These are phyloP conservation scores for Trichothecium roseum DNA, from an alignment of 2,329 filamentous ascomycete genomes.

Conservation along the genomic window DNA sequence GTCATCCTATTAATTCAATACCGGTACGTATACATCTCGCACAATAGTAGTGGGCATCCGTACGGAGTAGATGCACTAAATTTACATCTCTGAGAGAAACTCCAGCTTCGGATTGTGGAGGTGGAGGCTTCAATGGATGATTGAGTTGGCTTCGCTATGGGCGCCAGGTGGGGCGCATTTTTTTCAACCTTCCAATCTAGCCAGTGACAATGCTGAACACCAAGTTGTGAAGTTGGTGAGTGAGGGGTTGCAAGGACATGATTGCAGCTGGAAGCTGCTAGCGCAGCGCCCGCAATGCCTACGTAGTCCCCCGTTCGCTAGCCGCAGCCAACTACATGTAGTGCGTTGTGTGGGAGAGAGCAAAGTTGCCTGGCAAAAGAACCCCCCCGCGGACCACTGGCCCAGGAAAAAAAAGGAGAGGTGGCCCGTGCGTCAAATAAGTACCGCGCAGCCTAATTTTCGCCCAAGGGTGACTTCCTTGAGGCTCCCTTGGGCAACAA, in stretches of 20 bases:
- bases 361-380: slow-evolving; percentile 29
- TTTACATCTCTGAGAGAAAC: too few relatives aligned
- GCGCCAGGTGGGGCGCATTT: too few relatives aligned
- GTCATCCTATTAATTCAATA: too few relatives aligned
- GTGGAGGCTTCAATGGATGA: too few relatives aligned
- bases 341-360: slow-evolving; percentile 8
- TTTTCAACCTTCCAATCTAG: too few relatives aligned
- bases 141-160: too few relatives aligned
- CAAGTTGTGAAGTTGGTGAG: background rate
- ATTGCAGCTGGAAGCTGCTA: slow-evolving; percentile 3
- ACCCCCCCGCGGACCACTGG: slow-evolving; percentile 34
- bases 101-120: too few relatives aligned
- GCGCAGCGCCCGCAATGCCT: slow-evolving; percentile 2
- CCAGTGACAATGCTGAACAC: too few relatives aligned
- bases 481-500: background rate
- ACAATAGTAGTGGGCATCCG: too few relatives aligned
- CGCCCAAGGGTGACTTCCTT: slow-evolving; percentile 1
- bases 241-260: background rate
- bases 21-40: too few relatives aligned
- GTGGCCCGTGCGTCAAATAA: slow-evolving; percentile 2
- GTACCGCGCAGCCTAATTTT: background rate
- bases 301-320: too few relatives aligned
- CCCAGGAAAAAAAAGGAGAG: slow-evolving; percentile 1
- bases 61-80: too few relatives aligned
- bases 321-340: slow-evolving; percentile 9